These are phyloP conservation scores for Cyanidioschyzon merolae DNA, from an alignment of 23 red algal genomes.

Conservation along the genomic window DNA sequence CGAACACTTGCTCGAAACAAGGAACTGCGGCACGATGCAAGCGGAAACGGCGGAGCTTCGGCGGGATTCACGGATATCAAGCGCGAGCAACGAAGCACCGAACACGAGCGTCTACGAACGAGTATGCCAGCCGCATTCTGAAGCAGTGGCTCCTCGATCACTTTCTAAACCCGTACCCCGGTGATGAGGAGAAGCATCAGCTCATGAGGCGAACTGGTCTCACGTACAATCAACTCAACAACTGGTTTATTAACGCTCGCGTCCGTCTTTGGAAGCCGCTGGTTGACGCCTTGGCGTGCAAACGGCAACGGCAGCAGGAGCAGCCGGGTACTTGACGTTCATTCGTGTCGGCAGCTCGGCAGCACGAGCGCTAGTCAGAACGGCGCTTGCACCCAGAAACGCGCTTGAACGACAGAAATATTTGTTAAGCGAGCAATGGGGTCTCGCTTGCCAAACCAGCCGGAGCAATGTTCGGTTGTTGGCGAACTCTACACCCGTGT, in stretches of 20 bases:
- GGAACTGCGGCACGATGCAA: neutral
- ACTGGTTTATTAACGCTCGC: constrained; percentile 74
- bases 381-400: no score
- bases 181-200: constrained; percentile 12
- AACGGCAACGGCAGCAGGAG: no score
- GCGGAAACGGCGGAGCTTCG: neutral
- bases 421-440: no score
- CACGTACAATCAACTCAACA: constrained; percentile 34
- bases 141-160: constrained; percentile 24
- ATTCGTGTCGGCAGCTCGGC: no score
- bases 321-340: no score
- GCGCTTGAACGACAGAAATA: no score
- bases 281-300: constrained; percentile 17
- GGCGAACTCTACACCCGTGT: no score
- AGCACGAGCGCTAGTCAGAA: no score
- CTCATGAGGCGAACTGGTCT: neutral
- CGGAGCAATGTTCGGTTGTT: no score
- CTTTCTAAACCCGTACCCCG: constrained; percentile 19
- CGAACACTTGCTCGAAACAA: no score
- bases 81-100: neutral
- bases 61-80: neutral
- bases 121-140: neutral
- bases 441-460: no score
- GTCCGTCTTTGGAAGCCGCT: constrained; percentile 58
- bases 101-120: neutral